phyloP scores from a whole-genome alignment of 441 rosid species.

The Viola pubescens region DNA sequence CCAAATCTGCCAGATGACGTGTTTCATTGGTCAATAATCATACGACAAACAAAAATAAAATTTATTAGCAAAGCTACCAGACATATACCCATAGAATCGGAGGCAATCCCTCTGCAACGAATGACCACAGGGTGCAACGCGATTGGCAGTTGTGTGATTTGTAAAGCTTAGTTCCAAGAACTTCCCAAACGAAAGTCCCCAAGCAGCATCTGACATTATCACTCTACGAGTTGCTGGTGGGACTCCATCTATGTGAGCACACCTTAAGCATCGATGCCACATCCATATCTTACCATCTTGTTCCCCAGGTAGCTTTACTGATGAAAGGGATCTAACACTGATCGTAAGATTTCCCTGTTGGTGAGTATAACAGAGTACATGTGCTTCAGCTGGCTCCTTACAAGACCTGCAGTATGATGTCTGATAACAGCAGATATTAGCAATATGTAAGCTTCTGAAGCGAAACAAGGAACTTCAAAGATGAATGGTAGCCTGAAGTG shows the following conservation, averaged over 20 bases:
- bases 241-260: slow-evolving; percentile 71
- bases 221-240: slow-evolving; percentile 93
- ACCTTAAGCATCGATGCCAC: slow-evolving; percentile 97
- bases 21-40: not conserved
- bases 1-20: slow-evolving; percentile 54
- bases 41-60: not conserved
- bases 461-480: slow-evolving; percentile 1
- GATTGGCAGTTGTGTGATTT: slow-evolving; percentile 92
- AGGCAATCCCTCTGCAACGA: slow-evolving; percentile 95
- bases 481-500: slow-evolving; percentile 1
- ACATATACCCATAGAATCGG: slow-evolving; percentile 80
- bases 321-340: slow-evolving; percentile 63
- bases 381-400: slow-evolving; percentile 75
- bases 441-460: slow-evolving; percentile 7
- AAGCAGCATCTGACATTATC: slow-evolving; percentile 94
- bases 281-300: slow-evolving; percentile 94
- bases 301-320: slow-evolving; percentile 75
- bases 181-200: slow-evolving; percentile 98
- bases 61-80: slow-evolving; percentile 1
- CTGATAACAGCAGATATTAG: slow-evolving; percentile 31
- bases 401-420: slow-evolving; percentile 57
- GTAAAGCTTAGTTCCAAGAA: slow-evolving; percentile 95
- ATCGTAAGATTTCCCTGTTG: slow-evolving; percentile 93
- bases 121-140: slow-evolving; percentile 95
- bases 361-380: slow-evolving; percentile 81